phyloP scores from a whole-genome alignment of 2,329 filamentous ascomycete species.

The Monosporascus ibericus region DNA sequence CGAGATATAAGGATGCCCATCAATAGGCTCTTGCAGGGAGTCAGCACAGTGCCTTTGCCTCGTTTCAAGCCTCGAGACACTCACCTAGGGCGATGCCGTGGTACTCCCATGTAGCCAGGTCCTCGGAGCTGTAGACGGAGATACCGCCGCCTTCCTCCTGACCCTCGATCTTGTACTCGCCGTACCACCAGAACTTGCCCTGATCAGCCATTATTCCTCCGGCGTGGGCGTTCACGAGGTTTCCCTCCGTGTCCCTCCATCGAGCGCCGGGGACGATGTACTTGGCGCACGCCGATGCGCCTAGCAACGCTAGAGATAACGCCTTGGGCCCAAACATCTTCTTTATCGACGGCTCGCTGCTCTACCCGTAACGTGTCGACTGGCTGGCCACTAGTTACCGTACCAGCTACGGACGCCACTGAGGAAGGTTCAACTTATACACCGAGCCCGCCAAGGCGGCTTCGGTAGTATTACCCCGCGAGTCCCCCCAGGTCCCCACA shows the following conservation, averaged over 20 bases:
- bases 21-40: conserved; percentile 36
- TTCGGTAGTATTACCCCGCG: conserved; percentile 11
- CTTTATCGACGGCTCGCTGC: not conserved
- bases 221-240: conserved; percentile 57
- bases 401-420: not conserved
- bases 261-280: conserved; percentile 57
- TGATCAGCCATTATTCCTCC: conserved; percentile 49
- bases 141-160: conserved; percentile 55
- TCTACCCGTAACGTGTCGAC: not conserved
- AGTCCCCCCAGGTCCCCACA: not conserved
- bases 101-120: conserved; percentile 52
- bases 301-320: conserved; percentile 8
- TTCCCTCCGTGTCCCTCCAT: conserved; percentile 55
- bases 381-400: not conserved
- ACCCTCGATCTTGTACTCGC: conserved; percentile 54
- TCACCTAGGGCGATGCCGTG: conserved; percentile 51
- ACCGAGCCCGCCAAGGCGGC: conserved; percentile 7
- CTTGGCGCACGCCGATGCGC: conserved; percentile 29
- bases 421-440: not conserved
- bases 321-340: conserved; percentile 9
- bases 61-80: conserved; percentile 5
- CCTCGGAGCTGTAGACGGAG: conserved; percentile 54
- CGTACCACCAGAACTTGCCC: conserved; percentile 54
- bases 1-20: conserved; percentile 49
- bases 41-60: conserved; percentile 2